Evolutionary conservation across 2,329 filamentous ascomycete species (phyloP).

Genomic region (Pyricularia grisea): DNA sequence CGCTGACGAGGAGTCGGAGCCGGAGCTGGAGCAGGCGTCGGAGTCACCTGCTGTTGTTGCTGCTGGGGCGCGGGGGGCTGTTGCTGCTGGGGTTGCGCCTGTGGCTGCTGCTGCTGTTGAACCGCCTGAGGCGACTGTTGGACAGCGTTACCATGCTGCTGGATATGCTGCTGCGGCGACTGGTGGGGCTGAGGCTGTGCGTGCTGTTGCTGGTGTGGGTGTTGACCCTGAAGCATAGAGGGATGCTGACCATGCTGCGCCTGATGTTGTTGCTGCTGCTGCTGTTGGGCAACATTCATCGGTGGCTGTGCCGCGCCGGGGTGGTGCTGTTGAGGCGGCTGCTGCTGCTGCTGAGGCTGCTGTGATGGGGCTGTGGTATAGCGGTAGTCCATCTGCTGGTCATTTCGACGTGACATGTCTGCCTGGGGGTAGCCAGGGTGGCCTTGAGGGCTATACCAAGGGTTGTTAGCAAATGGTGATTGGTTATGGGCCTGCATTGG

Average conservation of each 20-base stretch:
- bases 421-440: slow-evolving; percentile 29
- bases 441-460: slow-evolving; percentile 26
- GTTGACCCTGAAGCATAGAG: slow-evolving; percentile 15
- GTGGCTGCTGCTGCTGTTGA: slow-evolving; percentile 22
- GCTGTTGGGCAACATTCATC: slow-evolving; percentile 25
- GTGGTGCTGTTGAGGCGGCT: slow-evolving; percentile 19
- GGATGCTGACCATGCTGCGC: slow-evolving; percentile 13
- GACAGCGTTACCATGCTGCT: slow-evolving; percentile 13
- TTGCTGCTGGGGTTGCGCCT: slow-evolving; percentile 24
- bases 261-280: slow-evolving; percentile 20
- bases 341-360: slow-evolving; percentile 15
- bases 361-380: slow-evolving; percentile 8
- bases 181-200: slow-evolving; percentile 24
- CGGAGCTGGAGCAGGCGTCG: slow-evolving; percentile 16
- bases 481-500: slow-evolving; percentile 15
- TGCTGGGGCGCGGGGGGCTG: slow-evolving; percentile 18
- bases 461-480: slow-evolving; percentile 24
- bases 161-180: slow-evolving; percentile 13
- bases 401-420: slow-evolving; percentile 31
- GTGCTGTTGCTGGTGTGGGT: slow-evolving; percentile 25
- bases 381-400: slow-evolving; percentile 16
- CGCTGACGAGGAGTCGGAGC: slow-evolving; percentile 22
- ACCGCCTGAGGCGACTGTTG: slow-evolving; percentile 14
- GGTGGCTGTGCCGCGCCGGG: slow-evolving; percentile 24
- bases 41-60: slow-evolving; percentile 14